Evolutionary conservation across 805 yeast species (phyloP), one percentile per base, ranked within the genome.

Genomic region (Wickerhamomyces bovis): DNA sequence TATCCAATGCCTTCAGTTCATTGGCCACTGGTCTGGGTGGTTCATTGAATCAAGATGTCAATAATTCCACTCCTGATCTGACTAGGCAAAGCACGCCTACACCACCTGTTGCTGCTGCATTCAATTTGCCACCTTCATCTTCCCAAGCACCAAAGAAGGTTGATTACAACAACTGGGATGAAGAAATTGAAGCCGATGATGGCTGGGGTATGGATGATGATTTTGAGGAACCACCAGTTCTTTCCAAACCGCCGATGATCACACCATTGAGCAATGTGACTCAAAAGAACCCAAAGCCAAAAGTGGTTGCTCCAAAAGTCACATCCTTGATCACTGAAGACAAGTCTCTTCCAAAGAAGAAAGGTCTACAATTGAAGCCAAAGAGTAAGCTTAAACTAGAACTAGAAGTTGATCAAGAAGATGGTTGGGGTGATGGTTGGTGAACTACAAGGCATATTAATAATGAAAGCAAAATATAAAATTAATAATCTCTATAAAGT

Each of bases 351-450:
- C 45, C 48, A 19, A 43, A 47, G 16, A 57, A 53, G 47, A 57
- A 53, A 21, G 62, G 58, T 7, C n/a, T 60, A 38, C 58, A 57
- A 39, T 42, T 60, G 43, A 59, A 56, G 33, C 52, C 57, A 31
- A 60, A 55, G 47, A 53, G 55, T 22, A 68, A 70, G 51, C 49
- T 69, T 10, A 65, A 66, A 33, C 48, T 71, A 25, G 62, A 65
- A 19, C 42, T 70, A 22, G 62, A 62, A 23, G 53, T 53, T 15
- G 68, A 63, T 16, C 53, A 47, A 16, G 72, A 64, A 13, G 72
- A 65, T 41, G 73, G 71, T 0, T 73, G 77, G 77, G 77, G 72
- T 18, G 72, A 69, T 47, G 73, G 72, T 0, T 71, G 76, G 75
- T 70, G 22, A 49, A 11, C 26, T 20, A 41, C 30, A 18, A 36